phyloP scores from a whole-genome alignment of 805 yeast genomes.

The Komagataella populi region DNA sequence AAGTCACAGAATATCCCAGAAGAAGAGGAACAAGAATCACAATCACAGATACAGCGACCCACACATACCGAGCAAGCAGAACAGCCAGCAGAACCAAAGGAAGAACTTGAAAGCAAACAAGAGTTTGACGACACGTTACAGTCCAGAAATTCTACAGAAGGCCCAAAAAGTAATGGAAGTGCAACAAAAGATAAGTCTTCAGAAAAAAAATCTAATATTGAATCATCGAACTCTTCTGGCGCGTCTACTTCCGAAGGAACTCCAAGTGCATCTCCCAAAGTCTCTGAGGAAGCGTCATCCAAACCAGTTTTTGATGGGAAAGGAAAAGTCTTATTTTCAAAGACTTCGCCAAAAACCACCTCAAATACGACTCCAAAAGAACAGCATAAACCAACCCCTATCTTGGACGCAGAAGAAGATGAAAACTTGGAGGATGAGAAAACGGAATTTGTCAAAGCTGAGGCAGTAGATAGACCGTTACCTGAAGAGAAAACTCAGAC shows the following conservation, averaged over 20 bases:
- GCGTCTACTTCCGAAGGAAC: background rate
- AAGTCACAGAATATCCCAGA: background rate
- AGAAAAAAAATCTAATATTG: background rate
- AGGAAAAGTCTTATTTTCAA: background rate
- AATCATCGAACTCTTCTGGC: background rate
- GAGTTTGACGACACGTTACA: background rate
- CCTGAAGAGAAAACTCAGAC: slow-evolving; percentile 35
- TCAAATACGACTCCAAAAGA: background rate
- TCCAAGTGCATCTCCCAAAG: background rate
- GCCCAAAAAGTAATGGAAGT: background rate
- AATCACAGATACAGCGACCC: background rate
- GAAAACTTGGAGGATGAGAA: background rate
- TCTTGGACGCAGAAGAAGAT: background rate
- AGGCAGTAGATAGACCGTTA: slow-evolving; percentile 3
- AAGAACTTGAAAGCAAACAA: background rate
- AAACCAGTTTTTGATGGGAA: background rate
- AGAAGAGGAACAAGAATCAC: background rate
- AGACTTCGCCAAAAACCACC: background rate
- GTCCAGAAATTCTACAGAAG: background rate
- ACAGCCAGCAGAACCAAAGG: slow-evolving; percentile 1
- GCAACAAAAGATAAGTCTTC: background rate
- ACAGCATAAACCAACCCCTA: background rate
- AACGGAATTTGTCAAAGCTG: background rate
- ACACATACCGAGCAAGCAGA: background rate
- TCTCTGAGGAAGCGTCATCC: background rate